These are phyloP conservation scores for Chaetomium olivaceum DNA, from an alignment of 2,329 filamentous ascomycete genomes.

Conservation along the genomic window DNA sequence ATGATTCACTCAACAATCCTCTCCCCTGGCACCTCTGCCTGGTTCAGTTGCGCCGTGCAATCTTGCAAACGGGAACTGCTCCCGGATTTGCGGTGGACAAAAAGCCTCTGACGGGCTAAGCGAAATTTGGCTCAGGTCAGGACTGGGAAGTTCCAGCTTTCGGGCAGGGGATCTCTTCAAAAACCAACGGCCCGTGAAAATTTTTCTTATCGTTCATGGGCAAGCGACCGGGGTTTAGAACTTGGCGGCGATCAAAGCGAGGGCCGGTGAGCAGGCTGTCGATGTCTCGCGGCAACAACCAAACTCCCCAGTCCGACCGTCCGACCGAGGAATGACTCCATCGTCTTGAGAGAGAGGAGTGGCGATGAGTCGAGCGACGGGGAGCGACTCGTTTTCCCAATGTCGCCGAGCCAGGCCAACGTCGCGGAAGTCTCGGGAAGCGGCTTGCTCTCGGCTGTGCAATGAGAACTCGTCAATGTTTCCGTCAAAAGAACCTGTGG, in stretches of 20 bases:
- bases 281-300: background rate
- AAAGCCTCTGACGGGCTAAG: constrained; percentile 30
- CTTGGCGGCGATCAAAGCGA: constrained; percentile 23
- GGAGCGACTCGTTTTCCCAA: background rate
- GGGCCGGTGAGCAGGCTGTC: constrained; percentile 14
- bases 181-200: constrained; percentile 30
- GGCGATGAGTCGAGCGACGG: background rate
- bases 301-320: background rate
- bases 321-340: background rate
- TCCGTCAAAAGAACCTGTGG: background rate
- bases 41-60: constrained; percentile 21
- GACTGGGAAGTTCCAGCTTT: constrained; percentile 26
- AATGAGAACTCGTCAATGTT: background rate
- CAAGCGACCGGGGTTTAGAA: constrained; percentile 17
- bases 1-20: constrained; percentile 32
- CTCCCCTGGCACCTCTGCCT: constrained; percentile 17
- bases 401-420: background rate
- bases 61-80: constrained; percentile 29
- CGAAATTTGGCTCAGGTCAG: constrained; percentile 32
- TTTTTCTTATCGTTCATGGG: constrained; percentile 25
- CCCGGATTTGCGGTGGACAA: constrained; percentile 29
- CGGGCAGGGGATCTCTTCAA: constrained; percentile 22
- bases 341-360: background rate
- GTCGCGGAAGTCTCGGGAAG: constrained; percentile 11
- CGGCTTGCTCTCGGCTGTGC: background rate